phyloP scores from a whole-genome alignment of 2,329 filamentous ascomycete genomes.

The Colletotrichum graminicola region DNA sequence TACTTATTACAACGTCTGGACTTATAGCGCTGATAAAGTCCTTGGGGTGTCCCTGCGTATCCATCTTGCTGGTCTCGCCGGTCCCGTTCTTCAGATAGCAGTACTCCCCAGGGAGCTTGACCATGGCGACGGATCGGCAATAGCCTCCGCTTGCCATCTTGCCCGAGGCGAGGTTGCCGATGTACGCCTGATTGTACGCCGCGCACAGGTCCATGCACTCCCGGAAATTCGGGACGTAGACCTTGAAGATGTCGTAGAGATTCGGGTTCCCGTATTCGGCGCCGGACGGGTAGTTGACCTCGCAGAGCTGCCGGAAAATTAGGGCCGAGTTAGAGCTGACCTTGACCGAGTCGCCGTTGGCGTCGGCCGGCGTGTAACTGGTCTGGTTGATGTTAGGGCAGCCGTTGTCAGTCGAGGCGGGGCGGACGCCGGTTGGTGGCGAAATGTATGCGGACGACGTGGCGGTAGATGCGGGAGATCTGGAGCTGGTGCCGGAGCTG shows the following conservation, averaged over 20 bases:
- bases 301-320: conserved; percentile 41
- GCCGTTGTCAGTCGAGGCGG: conserved; percentile 42
- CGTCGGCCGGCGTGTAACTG: conserved; percentile 38
- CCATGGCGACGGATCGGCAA: conserved; percentile 42
- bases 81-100: conserved; percentile 45
- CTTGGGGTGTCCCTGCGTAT: conserved; percentile 33
- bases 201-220: conserved; percentile 44
- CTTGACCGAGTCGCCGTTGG: conserved; percentile 9
- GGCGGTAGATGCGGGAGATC: not conserved
- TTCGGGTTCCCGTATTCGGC: conserved; percentile 39
- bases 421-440: conserved; percentile 8
- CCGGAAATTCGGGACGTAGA: conserved; percentile 43
- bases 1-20: not conserved
- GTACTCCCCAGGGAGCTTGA: conserved; percentile 42
- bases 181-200: conserved; percentile 34
- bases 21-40: conserved; percentile 35
- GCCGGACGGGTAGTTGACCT: conserved; percentile 42
- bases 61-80: conserved; percentile 25
- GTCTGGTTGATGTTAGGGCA: conserved; percentile 43
- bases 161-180: conserved; percentile 18
- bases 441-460: not conserved
- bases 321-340: conserved; percentile 12
- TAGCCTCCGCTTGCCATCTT: conserved; percentile 21
- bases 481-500: not conserved
- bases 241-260: conserved; percentile 42